Percentiles rank a stretch among this genome's conserved stretches.
Evolutionary conservation across 2,329 filamentous ascomycete genomes (phyloP).

Genomic region (Macrophomina pseudophaseolina): DNA sequence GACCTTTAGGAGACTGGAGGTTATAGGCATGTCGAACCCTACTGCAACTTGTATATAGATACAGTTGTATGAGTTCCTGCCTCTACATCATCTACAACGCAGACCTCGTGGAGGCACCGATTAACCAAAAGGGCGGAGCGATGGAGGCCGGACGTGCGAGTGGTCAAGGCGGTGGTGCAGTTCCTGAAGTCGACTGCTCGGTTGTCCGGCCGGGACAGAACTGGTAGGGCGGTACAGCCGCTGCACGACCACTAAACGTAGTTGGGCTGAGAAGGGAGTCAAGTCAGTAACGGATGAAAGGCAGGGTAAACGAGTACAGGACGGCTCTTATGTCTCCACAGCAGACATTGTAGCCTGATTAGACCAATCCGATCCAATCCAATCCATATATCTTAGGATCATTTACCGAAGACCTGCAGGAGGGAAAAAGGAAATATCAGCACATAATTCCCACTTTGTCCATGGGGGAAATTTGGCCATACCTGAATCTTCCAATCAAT

Average conservation of each 20-base stretch:
- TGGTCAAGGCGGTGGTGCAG: conserved; percentile 46
- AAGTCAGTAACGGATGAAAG: background rate
- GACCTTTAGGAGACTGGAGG: too few species aligned
- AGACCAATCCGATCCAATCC: background rate
- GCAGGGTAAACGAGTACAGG: background rate
- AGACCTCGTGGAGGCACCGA: too few species aligned
- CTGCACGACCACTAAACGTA: background rate
- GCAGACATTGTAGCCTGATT: background rate
- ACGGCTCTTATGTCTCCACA: conserved; percentile 10
- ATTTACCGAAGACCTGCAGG: background rate
- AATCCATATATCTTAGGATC: too few species aligned
- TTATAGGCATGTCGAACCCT: too few species aligned
- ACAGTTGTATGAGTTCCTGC: too few species aligned
- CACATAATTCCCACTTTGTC: background rate
- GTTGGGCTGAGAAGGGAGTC: background rate
- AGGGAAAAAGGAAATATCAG: too few species aligned
- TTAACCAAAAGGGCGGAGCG: too few species aligned
- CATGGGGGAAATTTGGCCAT: background rate
- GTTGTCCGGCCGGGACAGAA: background rate
- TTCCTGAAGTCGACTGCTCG: background rate
- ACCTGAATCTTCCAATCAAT: conserved; percentile 29
- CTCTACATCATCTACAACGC: too few species aligned
- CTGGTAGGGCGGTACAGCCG: background rate
- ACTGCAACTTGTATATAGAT: too few species aligned
- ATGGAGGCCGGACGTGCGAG: conserved; percentile 64